A percentile compares a stretch with the other conserved stretches of the same genome.
Evolutionary conservation across 2,329 filamentous ascomycete species (phyloP).

Genomic region (Fusarium secorum): DNA sequence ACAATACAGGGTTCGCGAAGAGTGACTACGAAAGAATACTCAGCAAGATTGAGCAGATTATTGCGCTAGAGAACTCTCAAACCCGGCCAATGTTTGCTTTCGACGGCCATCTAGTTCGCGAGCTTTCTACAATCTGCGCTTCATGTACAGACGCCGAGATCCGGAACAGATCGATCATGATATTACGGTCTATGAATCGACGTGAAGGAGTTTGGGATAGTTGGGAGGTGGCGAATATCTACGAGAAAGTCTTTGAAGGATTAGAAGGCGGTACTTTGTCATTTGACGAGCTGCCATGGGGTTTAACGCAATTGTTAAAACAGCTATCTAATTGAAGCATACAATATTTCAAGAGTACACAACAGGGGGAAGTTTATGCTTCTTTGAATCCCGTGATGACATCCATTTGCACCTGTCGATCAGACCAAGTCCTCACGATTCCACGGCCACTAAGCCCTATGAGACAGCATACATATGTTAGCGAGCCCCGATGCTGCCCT

Average conservation of each 20-base stretch:
- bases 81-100: constrained; percentile 24
- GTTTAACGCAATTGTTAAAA: not conserved
- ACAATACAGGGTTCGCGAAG: not conserved
- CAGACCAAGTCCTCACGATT: not conserved
- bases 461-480: not conserved
- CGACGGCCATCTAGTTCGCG: constrained; percentile 18
- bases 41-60: constrained; percentile 1
- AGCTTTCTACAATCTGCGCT: constrained; percentile 22
- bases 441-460: not conserved
- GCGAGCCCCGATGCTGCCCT: not conserved
- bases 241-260: constrained; percentile 22
- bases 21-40: constrained; percentile 13
- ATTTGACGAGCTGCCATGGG: not conserved
- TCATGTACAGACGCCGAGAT: constrained; percentile 8
- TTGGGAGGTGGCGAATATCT: constrained; percentile 26
- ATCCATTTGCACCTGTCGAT: not conserved
- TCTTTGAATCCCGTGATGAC: not conserved
- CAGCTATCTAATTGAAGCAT: not conserved
- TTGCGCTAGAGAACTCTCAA: not conserved
- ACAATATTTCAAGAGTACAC: not conserved
- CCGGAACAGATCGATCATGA: constrained; percentile 5
- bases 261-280: not conserved
- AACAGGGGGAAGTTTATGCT: not conserved
- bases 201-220: constrained; percentile 39
- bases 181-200: constrained; percentile 19